Conservation (phyloP, 139 green algal genomes). For the Volvox africanus region DNA sequence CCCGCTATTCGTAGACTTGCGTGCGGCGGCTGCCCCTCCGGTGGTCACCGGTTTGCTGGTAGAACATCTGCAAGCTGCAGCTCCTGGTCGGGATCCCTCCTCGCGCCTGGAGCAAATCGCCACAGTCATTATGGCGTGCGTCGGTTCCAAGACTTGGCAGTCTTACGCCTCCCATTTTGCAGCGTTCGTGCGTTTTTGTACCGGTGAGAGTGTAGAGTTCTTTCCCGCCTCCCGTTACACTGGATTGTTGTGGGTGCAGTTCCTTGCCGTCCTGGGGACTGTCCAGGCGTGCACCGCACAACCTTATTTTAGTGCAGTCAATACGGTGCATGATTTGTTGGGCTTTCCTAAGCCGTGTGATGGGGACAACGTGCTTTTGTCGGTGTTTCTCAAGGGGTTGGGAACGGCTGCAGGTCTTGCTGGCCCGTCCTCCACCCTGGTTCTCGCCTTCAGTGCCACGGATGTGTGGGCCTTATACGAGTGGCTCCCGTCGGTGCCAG, state of each 20-base stretch:
- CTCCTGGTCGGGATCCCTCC: no score
- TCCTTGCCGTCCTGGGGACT: background rate
- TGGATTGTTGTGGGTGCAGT: slow-evolving; percentile 1
- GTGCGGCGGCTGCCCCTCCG: background rate
- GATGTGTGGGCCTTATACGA: background rate
- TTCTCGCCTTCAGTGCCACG: background rate
- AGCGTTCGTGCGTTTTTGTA: slow-evolving; percentile 24
- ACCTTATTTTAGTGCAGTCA: no score
- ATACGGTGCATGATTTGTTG: slow-evolving; percentile 24
- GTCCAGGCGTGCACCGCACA: background rate
- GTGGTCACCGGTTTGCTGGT: background rate
- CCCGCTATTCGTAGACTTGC: background rate
- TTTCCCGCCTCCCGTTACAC: no score
- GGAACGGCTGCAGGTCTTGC: background rate
- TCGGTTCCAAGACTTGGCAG: background rate
- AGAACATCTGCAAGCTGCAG: background rate
- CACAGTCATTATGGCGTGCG: background rate
- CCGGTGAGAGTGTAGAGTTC: background rate
- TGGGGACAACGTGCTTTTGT: background rate
- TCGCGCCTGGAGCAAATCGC: background rate
- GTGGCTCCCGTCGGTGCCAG: no score
- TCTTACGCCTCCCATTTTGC: slow-evolving; percentile 11
- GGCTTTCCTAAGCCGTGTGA: slow-evolving; percentile 12
- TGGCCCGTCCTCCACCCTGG: background rate
- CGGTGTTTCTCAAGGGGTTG: slow-evolving; percentile 11